Evolutionary conservation across 768 basidiomycete species (phyloP).

Genomic region (Pleurotus citrinopileatus): DNA sequence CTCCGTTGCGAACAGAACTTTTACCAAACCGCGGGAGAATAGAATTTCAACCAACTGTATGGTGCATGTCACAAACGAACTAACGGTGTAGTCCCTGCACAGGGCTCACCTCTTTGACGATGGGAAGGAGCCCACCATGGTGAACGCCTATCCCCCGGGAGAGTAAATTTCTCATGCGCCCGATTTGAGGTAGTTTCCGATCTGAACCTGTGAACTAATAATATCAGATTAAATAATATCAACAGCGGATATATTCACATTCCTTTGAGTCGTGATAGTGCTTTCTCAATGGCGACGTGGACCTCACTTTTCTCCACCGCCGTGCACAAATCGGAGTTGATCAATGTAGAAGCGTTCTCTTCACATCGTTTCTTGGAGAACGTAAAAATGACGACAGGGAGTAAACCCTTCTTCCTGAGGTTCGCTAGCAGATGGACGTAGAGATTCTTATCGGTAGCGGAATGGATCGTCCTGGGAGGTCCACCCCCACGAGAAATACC

Average conservation of each 20-base stretch:
- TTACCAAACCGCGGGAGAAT: slow-evolving; percentile 93
- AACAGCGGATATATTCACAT: slow-evolving; percentile 13
- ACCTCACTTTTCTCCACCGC: slow-evolving; percentile 96
- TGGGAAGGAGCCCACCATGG: slow-evolving; percentile 93
- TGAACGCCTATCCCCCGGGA: slow-evolving; percentile 95
- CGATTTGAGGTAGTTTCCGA: slow-evolving; percentile 89
- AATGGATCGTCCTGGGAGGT: slow-evolving; percentile 54
- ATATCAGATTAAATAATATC: slow-evolving; percentile 12
- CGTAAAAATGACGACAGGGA: slow-evolving; percentile 96
- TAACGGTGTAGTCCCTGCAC: background rate
- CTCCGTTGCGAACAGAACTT: slow-evolving; percentile 96
- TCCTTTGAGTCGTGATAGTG: slow-evolving; percentile 90
- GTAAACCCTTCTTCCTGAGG: slow-evolving; percentile 78
- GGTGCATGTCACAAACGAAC: slow-evolving; percentile 6
- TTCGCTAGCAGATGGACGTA: slow-evolving; percentile 90
- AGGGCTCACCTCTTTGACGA: slow-evolving; percentile 85
- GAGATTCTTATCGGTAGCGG: slow-evolving; percentile 81
- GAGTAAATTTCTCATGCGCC: slow-evolving; percentile 84
- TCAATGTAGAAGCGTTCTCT: slow-evolving; percentile 89
- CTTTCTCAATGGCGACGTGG: slow-evolving; percentile 91
- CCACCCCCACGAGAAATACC: slow-evolving; percentile 46
- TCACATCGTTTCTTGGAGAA: slow-evolving; percentile 97
- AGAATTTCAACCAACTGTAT: slow-evolving; percentile 89
- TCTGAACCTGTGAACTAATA: slow-evolving; percentile 64
- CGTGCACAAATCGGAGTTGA: slow-evolving; percentile 83